Evolutionary conservation across 352 stramenopile species (phyloP).

Genomic region (Phytophthora rubi): DNA sequence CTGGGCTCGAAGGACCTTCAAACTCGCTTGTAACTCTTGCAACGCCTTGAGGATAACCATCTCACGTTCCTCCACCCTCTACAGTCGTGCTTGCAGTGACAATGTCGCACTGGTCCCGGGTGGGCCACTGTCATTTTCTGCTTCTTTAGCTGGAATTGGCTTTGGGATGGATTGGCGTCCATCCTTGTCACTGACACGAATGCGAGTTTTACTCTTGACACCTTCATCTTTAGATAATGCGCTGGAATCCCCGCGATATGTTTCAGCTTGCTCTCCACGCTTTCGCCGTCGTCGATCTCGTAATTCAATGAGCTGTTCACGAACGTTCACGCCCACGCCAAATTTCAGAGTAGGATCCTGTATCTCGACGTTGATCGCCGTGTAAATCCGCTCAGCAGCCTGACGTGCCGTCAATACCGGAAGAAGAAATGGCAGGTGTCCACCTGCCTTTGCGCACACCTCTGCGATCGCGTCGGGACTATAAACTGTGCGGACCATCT

Average conservation of each 20-base stretch:
- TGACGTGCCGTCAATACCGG: conserved; percentile 4
- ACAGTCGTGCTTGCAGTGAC: conserved; percentile 22
- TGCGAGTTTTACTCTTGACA: neutral
- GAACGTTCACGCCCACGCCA: conserved; percentile 21
- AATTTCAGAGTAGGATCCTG: conserved; percentile 22
- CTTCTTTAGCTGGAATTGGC: neutral
- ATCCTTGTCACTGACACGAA: neutral
- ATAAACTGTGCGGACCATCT: conserved; percentile 20
- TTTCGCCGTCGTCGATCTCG: conserved; percentile 10
- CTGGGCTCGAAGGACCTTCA: conserved; percentile 13
- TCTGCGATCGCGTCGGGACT: conserved; percentile 13
- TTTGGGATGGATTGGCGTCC: neutral
- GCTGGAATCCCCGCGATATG: neutral
- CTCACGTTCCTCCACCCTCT: conserved; percentile 33
- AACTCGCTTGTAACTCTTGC: conserved; percentile 24
- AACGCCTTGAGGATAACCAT: conserved; percentile 23
- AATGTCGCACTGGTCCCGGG: neutral
- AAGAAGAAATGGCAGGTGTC: neutral
- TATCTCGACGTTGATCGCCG: conserved; percentile 24
- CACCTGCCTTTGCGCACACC: conserved; percentile 4
- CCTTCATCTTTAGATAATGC: too few relatives aligned
- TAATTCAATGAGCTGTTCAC: conserved; percentile 18
- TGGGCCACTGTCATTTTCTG: neutral
- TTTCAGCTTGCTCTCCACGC: neutral
- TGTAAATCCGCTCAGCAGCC: conserved; percentile 22